Conservation (phyloP, 1,139 yeast genomes). For the Chernovozyma aurita region DNA sequence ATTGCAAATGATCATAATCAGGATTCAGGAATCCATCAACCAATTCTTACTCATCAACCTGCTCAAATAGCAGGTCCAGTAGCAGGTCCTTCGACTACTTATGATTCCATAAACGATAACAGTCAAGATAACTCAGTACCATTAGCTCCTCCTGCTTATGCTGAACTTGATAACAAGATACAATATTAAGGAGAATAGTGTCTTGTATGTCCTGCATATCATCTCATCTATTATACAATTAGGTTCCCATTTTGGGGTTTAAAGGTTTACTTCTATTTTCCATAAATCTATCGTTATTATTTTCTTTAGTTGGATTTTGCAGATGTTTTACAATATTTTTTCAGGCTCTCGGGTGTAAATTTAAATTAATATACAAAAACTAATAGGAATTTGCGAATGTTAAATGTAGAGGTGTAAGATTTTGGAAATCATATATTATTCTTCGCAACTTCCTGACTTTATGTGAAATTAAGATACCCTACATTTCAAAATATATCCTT, state of each 20-base stretch:
- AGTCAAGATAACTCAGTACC: neutral
- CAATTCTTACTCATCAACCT: slow-evolving; percentile 9
- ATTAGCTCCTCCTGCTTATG: slow-evolving; percentile 33
- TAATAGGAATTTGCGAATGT: too few relatives aligned
- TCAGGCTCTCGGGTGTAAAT: too few relatives aligned
- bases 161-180: slow-evolving; percentile 21
- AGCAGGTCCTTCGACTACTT: slow-evolving; percentile 13
- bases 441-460: too few relatives aligned
- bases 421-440: too few relatives aligned
- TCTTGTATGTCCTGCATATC: too few relatives aligned
- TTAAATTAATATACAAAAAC: too few relatives aligned
- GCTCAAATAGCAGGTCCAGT: slow-evolving; percentile 9
- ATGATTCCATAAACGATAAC: slow-evolving; percentile 23
- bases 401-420: too few relatives aligned
- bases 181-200: slow-evolving; percentile 2
- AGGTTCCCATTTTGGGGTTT: too few relatives aligned
- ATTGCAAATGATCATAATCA: slow-evolving; percentile 9
- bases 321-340: neutral
- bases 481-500: too few relatives aligned
- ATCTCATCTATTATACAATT: too few relatives aligned
- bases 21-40: slow-evolving; percentile 4
- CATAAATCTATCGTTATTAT: neutral
- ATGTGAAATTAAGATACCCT: too few relatives aligned
- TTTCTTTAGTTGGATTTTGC: neutral
- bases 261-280: neutral